Percentiles rank a stretch among this genome's conserved stretches.
phyloP scores from a whole-genome alignment of 2,329 filamentous ascomycete species.

The Fusarium acutatum region DNA sequence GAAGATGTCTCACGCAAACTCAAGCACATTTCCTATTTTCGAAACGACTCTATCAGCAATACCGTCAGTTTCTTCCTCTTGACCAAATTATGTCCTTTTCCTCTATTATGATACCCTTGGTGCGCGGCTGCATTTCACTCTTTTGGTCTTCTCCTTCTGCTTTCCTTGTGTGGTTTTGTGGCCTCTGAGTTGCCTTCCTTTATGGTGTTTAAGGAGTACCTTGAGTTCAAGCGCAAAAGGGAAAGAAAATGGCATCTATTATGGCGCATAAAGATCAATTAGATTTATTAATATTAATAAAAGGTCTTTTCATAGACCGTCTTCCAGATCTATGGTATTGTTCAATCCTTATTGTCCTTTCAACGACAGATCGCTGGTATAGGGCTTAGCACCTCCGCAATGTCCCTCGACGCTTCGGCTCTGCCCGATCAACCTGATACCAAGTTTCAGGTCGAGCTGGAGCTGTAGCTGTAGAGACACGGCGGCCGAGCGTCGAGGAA shows the following conservation, averaged over 20 bases:
- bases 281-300: neutral
- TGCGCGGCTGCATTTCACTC: neutral
- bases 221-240: neutral
- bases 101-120: neutral
- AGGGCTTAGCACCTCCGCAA: neutral
- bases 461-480: neutral
- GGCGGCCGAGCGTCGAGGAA: fast-evolving
- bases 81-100: fast-evolving
- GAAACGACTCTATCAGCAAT: fast-evolving
- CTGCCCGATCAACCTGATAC: neutral
- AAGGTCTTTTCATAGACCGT: fast-evolving
- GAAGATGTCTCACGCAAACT: neutral
- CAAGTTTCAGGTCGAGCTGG: neutral
- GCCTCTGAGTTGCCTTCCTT: fast-evolving
- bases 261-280: fast-evolving
- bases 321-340: neutral
- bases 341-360: fast-evolving
- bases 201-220: neutral
- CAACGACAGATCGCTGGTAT: fast-evolving
- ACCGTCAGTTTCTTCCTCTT: fast-evolving
- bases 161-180: neutral
- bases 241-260: fast-evolving
- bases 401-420: neutral
- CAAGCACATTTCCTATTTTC: too few species aligned
- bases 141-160: fast-evolving